A percentile compares a stretch with the other conserved stretches of the same genome.
Evolutionary conservation across 495 filamentous ascomycete species (phyloP).

Genomic region (Talaromyces liani): DNA sequence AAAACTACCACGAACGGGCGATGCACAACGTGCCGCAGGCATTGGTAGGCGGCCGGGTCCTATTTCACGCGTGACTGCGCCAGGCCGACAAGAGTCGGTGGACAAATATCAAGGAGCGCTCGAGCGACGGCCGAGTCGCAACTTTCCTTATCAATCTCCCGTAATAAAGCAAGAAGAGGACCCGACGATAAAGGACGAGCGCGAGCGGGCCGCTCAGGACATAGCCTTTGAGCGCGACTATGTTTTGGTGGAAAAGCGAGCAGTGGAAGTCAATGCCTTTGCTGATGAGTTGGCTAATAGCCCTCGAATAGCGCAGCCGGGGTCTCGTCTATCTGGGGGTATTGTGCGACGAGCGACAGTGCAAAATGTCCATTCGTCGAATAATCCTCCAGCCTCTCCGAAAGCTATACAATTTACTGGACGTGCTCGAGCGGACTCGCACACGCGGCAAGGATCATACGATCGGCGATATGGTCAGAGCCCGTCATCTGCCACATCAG

Average conservation of each 20-base stretch:
- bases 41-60: conserved; percentile 33
- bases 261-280: conserved; percentile 93
- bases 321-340: conserved; percentile 31
- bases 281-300: conserved; percentile 88
- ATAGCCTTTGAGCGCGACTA: conserved; percentile 89
- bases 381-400: conserved; percentile 47
- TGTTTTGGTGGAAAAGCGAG: conserved; percentile 88
- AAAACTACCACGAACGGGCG: conserved; percentile 22
- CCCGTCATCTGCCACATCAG: conserved; percentile 73
- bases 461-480: conserved; percentile 71
- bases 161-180: conserved; percentile 31
- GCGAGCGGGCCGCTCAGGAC: conserved; percentile 75
- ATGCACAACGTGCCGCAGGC: conserved; percentile 17
- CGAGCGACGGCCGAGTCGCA: conserved; percentile 15
- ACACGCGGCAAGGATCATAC: conserved; percentile 64
- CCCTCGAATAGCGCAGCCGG: conserved; percentile 37
- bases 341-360: conserved; percentile 64
- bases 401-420: conserved; percentile 65
- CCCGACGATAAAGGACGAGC: conserved; percentile 44
- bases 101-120: conserved; percentile 24
- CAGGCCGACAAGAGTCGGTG: conserved; percentile 47
- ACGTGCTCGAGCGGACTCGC: conserved; percentile 52
- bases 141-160: conserved; percentile 22
- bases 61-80: conserved; percentile 51
- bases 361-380: conserved; percentile 49